Percentiles rank a stretch among this genome's conserved stretches.
Evolutionary conservation across 2,329 filamentous ascomycete species (phyloP).

Genomic region (Penicillium sclerotigenum): DNA sequence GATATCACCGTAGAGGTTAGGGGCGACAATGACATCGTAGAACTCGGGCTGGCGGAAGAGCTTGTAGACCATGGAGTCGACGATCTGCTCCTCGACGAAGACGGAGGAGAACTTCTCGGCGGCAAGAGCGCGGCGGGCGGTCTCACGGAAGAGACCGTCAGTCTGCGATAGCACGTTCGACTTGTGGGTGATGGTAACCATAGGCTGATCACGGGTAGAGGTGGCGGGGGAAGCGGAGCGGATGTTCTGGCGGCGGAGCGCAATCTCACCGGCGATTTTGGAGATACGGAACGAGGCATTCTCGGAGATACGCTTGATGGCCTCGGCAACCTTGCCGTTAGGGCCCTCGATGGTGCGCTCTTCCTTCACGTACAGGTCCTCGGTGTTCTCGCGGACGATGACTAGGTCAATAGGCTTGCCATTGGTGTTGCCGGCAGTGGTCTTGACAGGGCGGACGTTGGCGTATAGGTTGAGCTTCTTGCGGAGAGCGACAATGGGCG

Average conservation of each 20-base stretch:
- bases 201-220: conserved; percentile 58
- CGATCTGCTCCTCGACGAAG: conserved; percentile 90
- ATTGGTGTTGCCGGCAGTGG: conserved; percentile 53
- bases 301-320: conserved; percentile 94
- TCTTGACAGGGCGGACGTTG: conserved; percentile 95
- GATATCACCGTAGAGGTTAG: conserved; percentile 96
- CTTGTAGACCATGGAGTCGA: conserved; percentile 99
- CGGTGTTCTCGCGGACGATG: conserved; percentile 97
- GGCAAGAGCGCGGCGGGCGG: conserved; percentile 69
- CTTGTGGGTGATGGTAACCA: conserved; percentile 98
- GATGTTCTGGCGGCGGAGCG: conserved; percentile 77
- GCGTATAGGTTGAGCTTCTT: conserved; percentile 94
- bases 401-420: conserved; percentile 80
- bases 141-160: conserved; percentile 88
- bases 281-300: conserved; percentile 82
- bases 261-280: conserved; percentile 91
- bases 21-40: conserved; percentile 97
- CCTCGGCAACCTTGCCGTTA: conserved; percentile 82
- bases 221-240: conserved; percentile 55
- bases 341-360: conserved; percentile 76
- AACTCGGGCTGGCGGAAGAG: conserved; percentile 91
- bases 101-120: conserved; percentile 62
- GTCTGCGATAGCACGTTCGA: conserved; percentile 95
- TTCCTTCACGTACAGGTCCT: conserved; percentile 97
- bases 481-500: conserved; percentile 91